Conservation (phyloP, 805 yeast species). For the Lachancea cidri region DNA sequence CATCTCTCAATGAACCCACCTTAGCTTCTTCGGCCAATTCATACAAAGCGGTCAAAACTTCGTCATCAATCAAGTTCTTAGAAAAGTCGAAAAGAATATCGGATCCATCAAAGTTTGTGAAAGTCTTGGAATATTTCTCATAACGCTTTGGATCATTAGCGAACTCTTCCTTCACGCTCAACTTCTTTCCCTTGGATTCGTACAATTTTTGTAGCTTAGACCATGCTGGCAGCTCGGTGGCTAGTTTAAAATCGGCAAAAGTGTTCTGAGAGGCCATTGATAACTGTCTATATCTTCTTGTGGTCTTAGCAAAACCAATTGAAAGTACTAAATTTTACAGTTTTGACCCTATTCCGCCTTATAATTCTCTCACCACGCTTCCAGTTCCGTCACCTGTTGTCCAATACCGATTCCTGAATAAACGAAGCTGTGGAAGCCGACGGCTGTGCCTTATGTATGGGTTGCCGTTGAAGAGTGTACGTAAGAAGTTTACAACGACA, state of each 20-base stretch:
- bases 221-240: conserved; percentile 82
- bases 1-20: conserved; percentile 82
- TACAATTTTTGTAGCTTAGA: conserved; percentile 64
- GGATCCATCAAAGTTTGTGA: conserved; percentile 80
- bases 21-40: conserved; percentile 86
- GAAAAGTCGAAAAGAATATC: conserved; percentile 91
- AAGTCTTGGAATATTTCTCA: conserved; percentile 68
- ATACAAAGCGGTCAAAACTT: conserved; percentile 60
- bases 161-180: conserved; percentile 77
- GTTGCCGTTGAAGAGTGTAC: background rate
- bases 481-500: too few relatives aligned
- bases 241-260: conserved; percentile 48
- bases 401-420: conserved; percentile 1
- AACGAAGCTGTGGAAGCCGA: conserved; percentile 1
- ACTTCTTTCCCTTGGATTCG: conserved; percentile 61
- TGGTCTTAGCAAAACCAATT: background rate
- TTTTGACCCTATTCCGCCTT: conserved; percentile 1
- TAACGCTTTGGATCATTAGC: conserved; percentile 68
- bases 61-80: conserved; percentile 88
- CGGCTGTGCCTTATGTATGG: background rate
- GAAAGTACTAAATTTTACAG: background rate
- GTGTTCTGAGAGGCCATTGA: conserved; percentile 21
- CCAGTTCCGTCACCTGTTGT: conserved; percentile 10
- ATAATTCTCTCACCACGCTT: conserved; percentile 2
- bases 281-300: background rate